A percentile compares a stretch with the other conserved stretches of the same genome.
phyloP scores from a whole-genome alignment of 2,329 filamentous ascomycete genomes.

The Claviceps spartinae region DNA sequence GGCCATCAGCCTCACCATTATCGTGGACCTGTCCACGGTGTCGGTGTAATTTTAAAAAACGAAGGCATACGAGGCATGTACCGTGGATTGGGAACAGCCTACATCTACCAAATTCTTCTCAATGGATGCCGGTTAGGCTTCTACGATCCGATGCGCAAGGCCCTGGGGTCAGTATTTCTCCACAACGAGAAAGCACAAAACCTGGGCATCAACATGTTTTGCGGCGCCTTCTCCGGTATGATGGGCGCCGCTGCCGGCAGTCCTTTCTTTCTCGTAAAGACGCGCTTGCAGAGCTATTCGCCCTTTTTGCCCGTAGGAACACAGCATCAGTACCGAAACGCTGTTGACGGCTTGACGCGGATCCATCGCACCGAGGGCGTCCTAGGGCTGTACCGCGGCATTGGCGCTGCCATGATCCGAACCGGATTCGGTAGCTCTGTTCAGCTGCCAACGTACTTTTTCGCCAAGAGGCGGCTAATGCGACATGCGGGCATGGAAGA shows the following conservation, averaged over 20 bases:
- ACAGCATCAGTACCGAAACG: slow-evolving; percentile 86
- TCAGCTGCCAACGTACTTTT: slow-evolving; percentile 95
- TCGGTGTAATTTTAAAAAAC: slow-evolving; percentile 78
- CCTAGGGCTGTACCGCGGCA: slow-evolving; percentile 74
- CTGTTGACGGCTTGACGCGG: slow-evolving; percentile 65
- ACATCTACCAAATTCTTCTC: slow-evolving; percentile 89
- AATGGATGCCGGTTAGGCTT: slow-evolving; percentile 95
- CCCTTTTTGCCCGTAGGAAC: slow-evolving; percentile 88
- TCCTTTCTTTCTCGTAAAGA: slow-evolving; percentile 97
- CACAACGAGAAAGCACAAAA: slow-evolving; percentile 64
- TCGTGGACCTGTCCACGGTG: slow-evolving; percentile 79
- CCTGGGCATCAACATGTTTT: slow-evolving; percentile 84
- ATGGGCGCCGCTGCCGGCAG: slow-evolving; percentile 86
- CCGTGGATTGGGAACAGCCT: slow-evolving; percentile 80
- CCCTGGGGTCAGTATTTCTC: slow-evolving; percentile 55
- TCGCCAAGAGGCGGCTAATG: slow-evolving; percentile 77
- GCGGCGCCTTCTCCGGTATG: slow-evolving; percentile 77
- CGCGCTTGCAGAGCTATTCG: slow-evolving; percentile 83
- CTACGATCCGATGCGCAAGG: slow-evolving; percentile 83
- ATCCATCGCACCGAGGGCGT: slow-evolving; percentile 71
- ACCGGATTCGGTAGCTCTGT: slow-evolving; percentile 94
- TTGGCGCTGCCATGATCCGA: slow-evolving; percentile 85
- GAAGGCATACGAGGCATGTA: slow-evolving; percentile 79
- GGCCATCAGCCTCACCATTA: slow-evolving; percentile 78
- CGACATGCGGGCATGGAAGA: slow-evolving; percentile 81